Percentiles rank a stretch among this genome's conserved stretches.
phyloP scores from a whole-genome alignment of 306 rosid genomes.

The Phaseolus lunatus region DNA sequence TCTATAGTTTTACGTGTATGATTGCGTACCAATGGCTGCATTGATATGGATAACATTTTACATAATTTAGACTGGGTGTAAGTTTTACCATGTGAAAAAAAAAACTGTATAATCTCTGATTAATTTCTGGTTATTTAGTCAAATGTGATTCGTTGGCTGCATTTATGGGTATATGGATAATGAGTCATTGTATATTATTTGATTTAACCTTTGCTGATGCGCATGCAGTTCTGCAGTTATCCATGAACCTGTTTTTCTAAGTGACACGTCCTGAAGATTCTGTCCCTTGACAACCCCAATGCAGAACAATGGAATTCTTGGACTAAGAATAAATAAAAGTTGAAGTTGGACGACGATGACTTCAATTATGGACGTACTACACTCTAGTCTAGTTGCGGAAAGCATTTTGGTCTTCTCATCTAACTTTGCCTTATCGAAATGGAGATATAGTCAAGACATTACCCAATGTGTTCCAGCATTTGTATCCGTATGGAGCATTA shows the following conservation, averaged over 20 bases:
- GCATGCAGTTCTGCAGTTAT: constrained; percentile 25
- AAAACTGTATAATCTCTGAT: background rate
- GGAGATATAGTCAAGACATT: constrained; percentile 41
- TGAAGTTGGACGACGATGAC: background rate
- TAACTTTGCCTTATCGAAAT: background rate
- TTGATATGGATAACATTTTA: no score
- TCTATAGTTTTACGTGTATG: no score
- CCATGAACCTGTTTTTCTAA: constrained; percentile 34
- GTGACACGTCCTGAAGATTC: constrained; percentile 26
- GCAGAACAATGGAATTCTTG: constrained; percentile 37
- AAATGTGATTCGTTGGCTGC: background rate
- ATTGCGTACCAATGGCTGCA: no score
- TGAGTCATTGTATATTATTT: background rate
- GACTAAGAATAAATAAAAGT: constrained; percentile 15
- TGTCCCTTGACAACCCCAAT: constrained; percentile 41
- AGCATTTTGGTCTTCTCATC: constrained; percentile 34
- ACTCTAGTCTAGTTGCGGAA: constrained; percentile 20
- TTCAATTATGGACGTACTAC: background rate
- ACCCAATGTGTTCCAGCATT: constrained; percentile 31
- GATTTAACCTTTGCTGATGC: constrained; percentile 33
- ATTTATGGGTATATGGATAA: background rate
- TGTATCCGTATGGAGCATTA: background rate
- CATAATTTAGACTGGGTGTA: no score
- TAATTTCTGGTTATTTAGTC: background rate
- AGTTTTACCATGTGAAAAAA: no score